Evolutionary conservation across 2,329 filamentous ascomycete genomes (phyloP).

Genomic region (Fusarium falciforme): DNA sequence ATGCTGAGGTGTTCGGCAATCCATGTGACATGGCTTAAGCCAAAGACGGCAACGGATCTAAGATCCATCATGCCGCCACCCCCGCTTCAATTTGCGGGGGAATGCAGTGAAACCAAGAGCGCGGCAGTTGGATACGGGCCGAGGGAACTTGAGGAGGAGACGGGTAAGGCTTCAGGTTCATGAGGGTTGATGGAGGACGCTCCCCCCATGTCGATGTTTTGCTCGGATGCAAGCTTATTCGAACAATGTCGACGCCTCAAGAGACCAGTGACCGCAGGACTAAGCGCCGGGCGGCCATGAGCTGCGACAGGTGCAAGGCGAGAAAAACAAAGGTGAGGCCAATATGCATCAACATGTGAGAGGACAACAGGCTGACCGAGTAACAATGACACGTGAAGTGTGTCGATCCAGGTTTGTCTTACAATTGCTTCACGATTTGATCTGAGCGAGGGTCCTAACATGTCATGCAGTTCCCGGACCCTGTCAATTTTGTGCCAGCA

Average conservation of each 20-base stretch:
- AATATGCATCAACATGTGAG: background rate
- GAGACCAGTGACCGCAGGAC: conserved; percentile 4
- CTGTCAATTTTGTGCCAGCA: conserved; percentile 20
- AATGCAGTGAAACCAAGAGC: background rate
- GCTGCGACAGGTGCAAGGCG: conserved; percentile 15
- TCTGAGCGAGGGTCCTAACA: background rate
- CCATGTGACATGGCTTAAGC: background rate
- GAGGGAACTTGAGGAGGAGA: background rate
- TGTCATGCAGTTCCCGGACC: conserved; percentile 11
- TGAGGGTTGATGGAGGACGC: background rate
- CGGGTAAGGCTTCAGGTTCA: background rate
- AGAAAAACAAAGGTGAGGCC: conserved; percentile 16
- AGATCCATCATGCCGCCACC: conserved; percentile 12
- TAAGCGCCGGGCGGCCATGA: conserved; percentile 17
- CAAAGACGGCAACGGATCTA: conserved; percentile 1
- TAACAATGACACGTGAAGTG: background rate
- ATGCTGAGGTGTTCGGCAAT: background rate
- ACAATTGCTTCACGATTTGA: background rate
- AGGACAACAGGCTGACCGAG: background rate
- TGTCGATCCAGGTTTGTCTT: conserved; percentile 13
- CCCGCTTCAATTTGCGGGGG: conserved; percentile 13
- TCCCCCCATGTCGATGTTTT: background rate
- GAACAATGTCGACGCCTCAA: conserved; percentile 9
- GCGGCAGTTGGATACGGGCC: conserved; percentile 17
- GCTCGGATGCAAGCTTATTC: background rate